Evolutionary conservation across 176 grass and related monocot species (phyloP), one percentile per base, ranked within the genome.

Genomic region (Leersia perrieri): DNA sequence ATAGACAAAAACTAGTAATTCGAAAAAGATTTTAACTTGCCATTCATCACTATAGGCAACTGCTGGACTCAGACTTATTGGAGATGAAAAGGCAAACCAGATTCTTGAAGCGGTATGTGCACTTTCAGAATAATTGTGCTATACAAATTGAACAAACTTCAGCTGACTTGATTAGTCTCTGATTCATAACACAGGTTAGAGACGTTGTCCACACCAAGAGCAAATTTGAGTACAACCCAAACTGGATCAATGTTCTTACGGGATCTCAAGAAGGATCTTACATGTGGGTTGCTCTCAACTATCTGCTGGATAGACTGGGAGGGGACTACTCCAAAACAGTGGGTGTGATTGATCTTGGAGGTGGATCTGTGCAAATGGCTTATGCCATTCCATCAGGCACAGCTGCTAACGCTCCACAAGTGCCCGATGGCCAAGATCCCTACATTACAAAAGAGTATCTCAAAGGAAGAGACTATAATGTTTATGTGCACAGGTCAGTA

Each of bases 211-310:
- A 68, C 18, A 74, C 69, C 4, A 68, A 90, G 36, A 90, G 84
- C 35, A 82, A 75, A 70, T 83, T 89, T 33, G 26, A 69, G 38
- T 90, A 80, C 32, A 76, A 90, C 0, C 47, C 80, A 7, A 33
- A 87, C 8, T 87, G 66, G 84, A 86, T 93, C 22, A 68, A 47
- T 45, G 62, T 93, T 75, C 58, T 90, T 33, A 72, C 75, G 14
- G 91, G 87, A 69, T 73, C 80, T 27, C 84, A 87, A 42, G 84
- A 93, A 85, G 87, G 87, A 13, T 89, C 91, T 45, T 90, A 90
- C 73, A 44, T 93, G 26, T 90, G 87, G 90, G 90, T 91, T 72
- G 35, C 86, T 77, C 72, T 91, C 44, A 94, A 94, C 47, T 94
- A 86, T 47, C 38, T 94, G 7, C 65, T 91, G 51, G 88, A 51